phyloP scores from a whole-genome alignment of 495 filamentous ascomycete species.

The Penicillium desertorum region DNA sequence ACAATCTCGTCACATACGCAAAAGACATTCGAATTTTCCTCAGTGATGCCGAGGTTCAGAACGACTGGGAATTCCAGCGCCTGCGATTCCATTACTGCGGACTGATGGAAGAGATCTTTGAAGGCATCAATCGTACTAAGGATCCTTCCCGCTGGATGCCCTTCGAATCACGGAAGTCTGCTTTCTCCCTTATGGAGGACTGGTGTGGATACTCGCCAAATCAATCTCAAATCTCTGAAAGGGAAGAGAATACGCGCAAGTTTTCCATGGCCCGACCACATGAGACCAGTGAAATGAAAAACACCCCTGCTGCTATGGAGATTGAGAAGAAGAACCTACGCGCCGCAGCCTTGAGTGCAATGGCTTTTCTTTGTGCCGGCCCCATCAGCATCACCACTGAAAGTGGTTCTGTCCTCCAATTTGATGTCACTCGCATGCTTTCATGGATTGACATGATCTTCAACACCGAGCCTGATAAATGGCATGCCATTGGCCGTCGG shows the following conservation, averaged over 20 bases:
- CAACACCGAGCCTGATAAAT: conserved; percentile 80
- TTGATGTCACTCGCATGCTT: conserved; percentile 89
- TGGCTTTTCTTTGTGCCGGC: conserved; percentile 91
- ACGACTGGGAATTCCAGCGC: conserved; percentile 94
- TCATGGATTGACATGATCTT: conserved; percentile 95
- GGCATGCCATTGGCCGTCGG: conserved; percentile 85
- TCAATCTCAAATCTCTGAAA: conserved; percentile 72
- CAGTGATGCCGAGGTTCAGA: conserved; percentile 90
- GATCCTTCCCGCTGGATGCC: conserved; percentile 91
- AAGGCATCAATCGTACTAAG: conserved; percentile 82
- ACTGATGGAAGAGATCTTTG: conserved; percentile 86
- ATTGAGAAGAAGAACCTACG: conserved; percentile 92
- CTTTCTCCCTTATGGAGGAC: conserved; percentile 95
- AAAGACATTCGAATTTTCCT: conserved; percentile 92
- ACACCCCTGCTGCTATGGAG: conserved; percentile 83
- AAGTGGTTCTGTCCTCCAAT: conserved; percentile 76
- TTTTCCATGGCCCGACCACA: conserved; percentile 67
- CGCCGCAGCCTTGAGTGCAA: conserved; percentile 87
- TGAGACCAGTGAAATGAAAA: conserved; percentile 67
- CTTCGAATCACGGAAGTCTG: conserved; percentile 89
- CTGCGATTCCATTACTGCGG: conserved; percentile 91
- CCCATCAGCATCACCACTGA: conserved; percentile 87
- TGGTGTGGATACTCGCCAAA: conserved; percentile 98
- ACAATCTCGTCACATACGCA: conserved; percentile 84
- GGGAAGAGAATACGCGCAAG: conserved; percentile 86